Evolutionary conservation across 176 grass and related monocot species (phyloP), one percentile per base, ranked within the genome.

Genomic region (Oryza punctata): DNA sequence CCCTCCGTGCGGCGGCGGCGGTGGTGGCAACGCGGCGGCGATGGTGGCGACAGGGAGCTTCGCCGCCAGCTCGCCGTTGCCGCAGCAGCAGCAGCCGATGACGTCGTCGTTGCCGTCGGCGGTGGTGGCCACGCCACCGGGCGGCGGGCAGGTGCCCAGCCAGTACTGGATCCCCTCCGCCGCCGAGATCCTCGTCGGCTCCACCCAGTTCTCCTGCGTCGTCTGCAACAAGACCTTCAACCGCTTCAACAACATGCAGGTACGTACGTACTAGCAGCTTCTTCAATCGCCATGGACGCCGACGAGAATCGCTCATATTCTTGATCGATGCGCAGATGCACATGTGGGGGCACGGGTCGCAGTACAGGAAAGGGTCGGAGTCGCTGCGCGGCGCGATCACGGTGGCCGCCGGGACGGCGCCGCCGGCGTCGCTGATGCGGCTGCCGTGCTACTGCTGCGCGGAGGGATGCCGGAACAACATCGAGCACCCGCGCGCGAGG

Each of bases 231-330:
- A 91, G 67, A 95, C 87, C 71, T 98, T 95, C 87, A 98, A 95
- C 49, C 95, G 92, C 71, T 98, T 93, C 85, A 98, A 95, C 86
- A 98, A 98, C 78, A 93, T 98, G 95, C 95, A 97, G 95, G 95
- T 92, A 38, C 1, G 28, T 7, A 14, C 11, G 13, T 13, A 13
- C n/a, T n/a, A 29, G 1, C 0, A 65, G 35, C 19, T 16, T 41
- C 35, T 40, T 24, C 1, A 38, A 77, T 13, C 47, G 47, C 14
- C 47, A 50, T 50, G 47, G 46, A 50, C 1, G 47, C 12, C 45
- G 45, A 19, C 16, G 5, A 16, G n/a, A 12, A 18, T 15, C 14
- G 38, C 13, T 18, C 15, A 5, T 1, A 50, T 76, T 28, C 4
- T 12, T 52, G 52, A 32, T 12, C 18, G 60, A 64, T 24, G 41